Evolutionary conservation across 768 basidiomycete genomes (phyloP).

Genomic region (Trametes sanguinea): DNA sequence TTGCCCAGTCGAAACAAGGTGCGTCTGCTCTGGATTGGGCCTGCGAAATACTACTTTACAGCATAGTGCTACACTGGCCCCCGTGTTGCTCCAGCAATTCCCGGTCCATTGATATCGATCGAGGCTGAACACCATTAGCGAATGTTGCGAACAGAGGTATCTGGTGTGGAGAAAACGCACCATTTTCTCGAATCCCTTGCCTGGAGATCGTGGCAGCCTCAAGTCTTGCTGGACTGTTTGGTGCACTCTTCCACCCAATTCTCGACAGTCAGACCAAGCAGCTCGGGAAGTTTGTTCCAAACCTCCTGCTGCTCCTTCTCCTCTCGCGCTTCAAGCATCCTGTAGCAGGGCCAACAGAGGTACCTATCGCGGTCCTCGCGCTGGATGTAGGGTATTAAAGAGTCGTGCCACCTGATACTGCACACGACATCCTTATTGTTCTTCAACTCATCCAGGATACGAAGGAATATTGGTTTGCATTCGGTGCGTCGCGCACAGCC

Average conservation of each 20-base stretch:
- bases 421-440: not conserved
- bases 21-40: no score
- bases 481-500: conserved; percentile 10
- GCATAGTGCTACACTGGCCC: no score
- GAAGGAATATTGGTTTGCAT: conserved; percentile 8
- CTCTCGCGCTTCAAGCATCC: conserved; percentile 10
- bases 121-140: no score
- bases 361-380: conserved; percentile 3
- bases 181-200: no score
- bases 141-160: no score
- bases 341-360: conserved; percentile 9
- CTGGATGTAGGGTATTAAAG: conserved; percentile 3
- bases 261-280: conserved; percentile 14
- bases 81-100: no score
- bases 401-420: conserved; percentile 10
- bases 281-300: conserved; percentile 9
- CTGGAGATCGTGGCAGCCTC: no score
- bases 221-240: no score
- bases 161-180: no score
- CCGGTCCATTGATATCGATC: no score
- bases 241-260: conserved; percentile 4
- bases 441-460: conserved; percentile 3
- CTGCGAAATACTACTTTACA: no score
- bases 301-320: conserved; percentile 1
- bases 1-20: no score